Percentiles rank a stretch among this genome's conserved stretches.
These are phyloP conservation scores for Beauveria rudraprayagi DNA, from an alignment of 2,329 filamentous ascomycete species.

Conservation along the genomic window DNA sequence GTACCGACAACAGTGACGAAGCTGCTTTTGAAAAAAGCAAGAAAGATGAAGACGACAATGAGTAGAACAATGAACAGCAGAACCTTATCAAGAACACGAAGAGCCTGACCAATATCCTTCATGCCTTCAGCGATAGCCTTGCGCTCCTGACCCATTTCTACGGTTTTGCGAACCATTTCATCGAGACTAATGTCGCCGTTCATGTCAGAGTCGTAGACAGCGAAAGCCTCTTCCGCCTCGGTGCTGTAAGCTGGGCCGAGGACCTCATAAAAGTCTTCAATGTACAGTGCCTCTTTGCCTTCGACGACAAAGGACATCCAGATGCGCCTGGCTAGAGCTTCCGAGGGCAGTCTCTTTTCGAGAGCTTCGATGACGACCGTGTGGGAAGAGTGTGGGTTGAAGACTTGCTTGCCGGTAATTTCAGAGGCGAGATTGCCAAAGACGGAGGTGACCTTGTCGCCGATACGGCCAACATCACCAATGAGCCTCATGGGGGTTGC, in stretches of 20 bases:
- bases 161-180: conserved; percentile 85
- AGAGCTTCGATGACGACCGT: conserved; percentile 84
- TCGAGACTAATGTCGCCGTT: conserved; percentile 94
- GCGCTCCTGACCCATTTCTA: conserved; percentile 75
- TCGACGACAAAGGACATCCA: conserved; percentile 99
- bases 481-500: conserved; percentile 74
- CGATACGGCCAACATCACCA: conserved; percentile 68
- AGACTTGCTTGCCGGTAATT: conserved; percentile 90
- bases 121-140: conserved; percentile 88
- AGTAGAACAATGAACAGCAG: conserved; percentile 74
- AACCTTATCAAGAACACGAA: conserved; percentile 82
- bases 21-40: conserved; percentile 80
- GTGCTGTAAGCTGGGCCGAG: conserved; percentile 65
- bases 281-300: conserved; percentile 68
- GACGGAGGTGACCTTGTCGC: conserved; percentile 86
- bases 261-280: conserved; percentile 81
- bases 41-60: conserved; percentile 74
- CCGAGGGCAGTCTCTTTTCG: conserved; percentile 73
- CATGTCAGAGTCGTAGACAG: conserved; percentile 70
- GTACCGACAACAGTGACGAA: conserved; percentile 82
- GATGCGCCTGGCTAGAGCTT: conserved; percentile 86
- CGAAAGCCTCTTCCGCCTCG: conserved; percentile 82
- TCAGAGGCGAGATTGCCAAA: conserved; percentile 92
- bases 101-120: conserved; percentile 94
- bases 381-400: conserved; percentile 85